Base-by-base conservation (phyloP, 1,284 basidiomycete species). In the Trametes sp. region DNA sequence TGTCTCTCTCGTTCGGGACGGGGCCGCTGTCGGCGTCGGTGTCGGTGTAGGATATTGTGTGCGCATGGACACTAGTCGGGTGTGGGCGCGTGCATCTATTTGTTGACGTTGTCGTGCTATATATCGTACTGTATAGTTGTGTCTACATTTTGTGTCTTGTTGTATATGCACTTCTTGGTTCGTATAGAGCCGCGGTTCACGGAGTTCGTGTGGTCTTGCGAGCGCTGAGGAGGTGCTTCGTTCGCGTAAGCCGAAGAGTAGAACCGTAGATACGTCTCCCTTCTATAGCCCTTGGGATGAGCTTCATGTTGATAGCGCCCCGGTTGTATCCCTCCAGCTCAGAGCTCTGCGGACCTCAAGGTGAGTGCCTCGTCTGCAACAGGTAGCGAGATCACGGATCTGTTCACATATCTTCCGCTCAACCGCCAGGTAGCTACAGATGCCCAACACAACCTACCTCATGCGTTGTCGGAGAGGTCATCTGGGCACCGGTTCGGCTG, bases 71-170 rank as follows among this genome's bases (percentile, higher is more conserved):
- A 44, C 41, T 29, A 13, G 33, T 24, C 38, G 54, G 24, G 31
- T 36, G 50, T 36, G 55, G 54, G 45, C 56, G 29, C 44, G n/a
- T 54, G 26, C 54, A 60, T 59, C 57, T 57, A 58, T 54, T 31
- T 50, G 46, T 50, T n/a, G 46, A 45, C n/a, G 41, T 16, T 65
- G 66, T 56, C 61, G 58, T 64, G 62, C 46, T 57, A 61, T 62
- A 52, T 66, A 56, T 59, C 46, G 57, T 66, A 62, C 29, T 62
- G 65, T 66, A 64, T 59, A 64, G 59, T 57, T 63, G 38, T 64
- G 62, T 62, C 36, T 41, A 21, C 46, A n/a, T 60, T 28, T 35
- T 50, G 41, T 50, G 21, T 57, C 23, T 52, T 59, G 36, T 58
- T 45, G 48, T 57, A 48, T 23, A 48, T 58, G 24, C 51, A 45